A percentile compares a stretch with the other conserved stretches of the same genome.
phyloP scores from a whole-genome alignment of 2,329 filamentous ascomycete species.

The Epichloe sp. region DNA sequence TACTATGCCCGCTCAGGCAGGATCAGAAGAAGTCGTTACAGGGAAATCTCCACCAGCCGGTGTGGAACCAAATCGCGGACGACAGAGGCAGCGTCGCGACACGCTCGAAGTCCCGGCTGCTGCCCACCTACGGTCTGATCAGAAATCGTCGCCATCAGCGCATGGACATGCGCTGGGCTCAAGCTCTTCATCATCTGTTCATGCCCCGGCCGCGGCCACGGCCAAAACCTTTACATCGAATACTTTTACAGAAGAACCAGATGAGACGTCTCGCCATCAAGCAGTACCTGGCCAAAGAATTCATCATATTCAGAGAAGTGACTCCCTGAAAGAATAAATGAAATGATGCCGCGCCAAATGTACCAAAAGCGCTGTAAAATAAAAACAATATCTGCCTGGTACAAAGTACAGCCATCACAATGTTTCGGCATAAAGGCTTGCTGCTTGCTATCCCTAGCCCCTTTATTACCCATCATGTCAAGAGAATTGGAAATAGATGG shows the following conservation, averaged over 20 bases:
- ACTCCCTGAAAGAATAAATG: background rate
- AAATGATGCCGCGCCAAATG: too few species aligned
- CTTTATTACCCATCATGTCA: too few species aligned
- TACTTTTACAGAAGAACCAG: background rate
- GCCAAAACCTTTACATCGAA: background rate
- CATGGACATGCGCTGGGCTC: background rate
- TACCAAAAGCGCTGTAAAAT: too few species aligned
- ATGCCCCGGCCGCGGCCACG: background rate
- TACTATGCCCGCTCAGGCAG: conserved; percentile 1
- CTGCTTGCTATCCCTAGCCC: too few species aligned
- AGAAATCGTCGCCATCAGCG: background rate
- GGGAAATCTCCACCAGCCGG: background rate
- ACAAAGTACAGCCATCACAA: too few species aligned
- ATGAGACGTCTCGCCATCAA: too few species aligned
- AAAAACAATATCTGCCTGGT: too few species aligned
- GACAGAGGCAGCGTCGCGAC: conserved; percentile 5
- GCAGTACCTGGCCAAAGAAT: too few species aligned
- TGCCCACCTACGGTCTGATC: background rate
- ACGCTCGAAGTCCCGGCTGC: conserved; percentile 9
- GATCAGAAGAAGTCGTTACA: background rate
- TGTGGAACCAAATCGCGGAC: background rate
- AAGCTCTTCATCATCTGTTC: background rate
- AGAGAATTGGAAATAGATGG: too few species aligned
- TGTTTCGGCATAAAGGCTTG: too few species aligned
- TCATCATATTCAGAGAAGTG: too few species aligned